These are phyloP conservation scores for Porcisia deanei DNA, from an alignment of 208 protist genomes.

Conservation along the genomic window DNA sequence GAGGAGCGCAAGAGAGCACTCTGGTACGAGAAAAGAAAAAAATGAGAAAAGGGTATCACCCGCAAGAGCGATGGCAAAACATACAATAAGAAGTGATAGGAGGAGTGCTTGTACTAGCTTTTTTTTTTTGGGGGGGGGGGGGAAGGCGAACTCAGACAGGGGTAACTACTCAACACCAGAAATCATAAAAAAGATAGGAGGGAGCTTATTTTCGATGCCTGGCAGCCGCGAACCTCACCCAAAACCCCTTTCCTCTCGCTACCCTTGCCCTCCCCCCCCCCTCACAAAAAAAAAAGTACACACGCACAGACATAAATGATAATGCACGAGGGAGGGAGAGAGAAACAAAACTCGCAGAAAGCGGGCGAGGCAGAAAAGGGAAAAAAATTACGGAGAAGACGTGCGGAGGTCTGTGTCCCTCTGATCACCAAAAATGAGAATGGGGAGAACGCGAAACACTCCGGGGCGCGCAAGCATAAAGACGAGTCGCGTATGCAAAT, in stretches of 20 bases:
- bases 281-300: neutral
- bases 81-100: neutral
- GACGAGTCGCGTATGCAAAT: neutral
- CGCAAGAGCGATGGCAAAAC: neutral
- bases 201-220: neutral
- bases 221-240: neutral
- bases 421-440: constrained; percentile 1
- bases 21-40: neutral
- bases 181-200: neutral
- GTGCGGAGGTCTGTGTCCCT: neutral
- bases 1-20: neutral
- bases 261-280: too few relatives aligned
- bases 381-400: neutral
- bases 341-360: neutral
- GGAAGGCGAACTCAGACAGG: neutral
- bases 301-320: neutral
- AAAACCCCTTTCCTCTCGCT: too few relatives aligned
- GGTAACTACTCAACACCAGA: too few relatives aligned
- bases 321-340: neutral
- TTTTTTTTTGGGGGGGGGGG: neutral
- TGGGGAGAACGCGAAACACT: neutral
- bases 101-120: too few relatives aligned
- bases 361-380: neutral
- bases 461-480: neutral
- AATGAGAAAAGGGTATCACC: neutral